phyloP scores from a whole-genome alignment of 1,139 yeast genomes.

The Kurtzmaniella natalensis region DNA sequence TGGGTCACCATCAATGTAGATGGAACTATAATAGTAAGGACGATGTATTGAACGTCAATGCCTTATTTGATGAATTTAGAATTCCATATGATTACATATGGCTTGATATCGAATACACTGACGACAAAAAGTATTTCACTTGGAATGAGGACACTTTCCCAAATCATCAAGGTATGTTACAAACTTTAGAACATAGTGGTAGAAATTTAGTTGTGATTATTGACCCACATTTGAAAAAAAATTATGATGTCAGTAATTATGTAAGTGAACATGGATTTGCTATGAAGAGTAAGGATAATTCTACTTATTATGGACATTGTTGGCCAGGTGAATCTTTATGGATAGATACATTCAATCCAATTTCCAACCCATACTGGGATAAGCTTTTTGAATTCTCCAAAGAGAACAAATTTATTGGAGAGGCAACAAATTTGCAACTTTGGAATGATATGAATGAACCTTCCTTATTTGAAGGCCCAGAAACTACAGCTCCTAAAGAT shows the following conservation, averaged over 20 bases:
- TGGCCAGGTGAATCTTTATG: slow-evolving; percentile 98
- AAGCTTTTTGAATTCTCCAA: slow-evolving; percentile 19
- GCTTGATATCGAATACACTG: slow-evolving; percentile 93
- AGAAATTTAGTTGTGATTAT: slow-evolving; percentile 80
- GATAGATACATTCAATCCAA: slow-evolving; percentile 80
- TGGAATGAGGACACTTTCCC: slow-evolving; percentile 81
- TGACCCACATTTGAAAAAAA: slow-evolving; percentile 85
- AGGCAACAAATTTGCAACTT: slow-evolving; percentile 58
- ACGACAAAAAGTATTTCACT: slow-evolving; percentile 80
- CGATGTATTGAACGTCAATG: slow-evolving; percentile 70
- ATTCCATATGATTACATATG: slow-evolving; percentile 93
- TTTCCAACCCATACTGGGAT: slow-evolving; percentile 60
- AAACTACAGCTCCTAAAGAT: slow-evolving; percentile 83
- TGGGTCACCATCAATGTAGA: slow-evolving; percentile 94
- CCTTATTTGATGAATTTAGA: slow-evolving; percentile 63
- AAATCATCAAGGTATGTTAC: slow-evolving; percentile 64
- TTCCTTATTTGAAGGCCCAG: slow-evolving; percentile 91
- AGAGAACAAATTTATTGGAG: slow-evolving; percentile 43
- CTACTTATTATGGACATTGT: slow-evolving; percentile 76
- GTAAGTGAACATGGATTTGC: slow-evolving; percentile 34
- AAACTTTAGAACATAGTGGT: slow-evolving; percentile 62
- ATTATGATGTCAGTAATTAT: slow-evolving; percentile 59
- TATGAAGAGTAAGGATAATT: slow-evolving; percentile 35
- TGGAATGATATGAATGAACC: slow-evolving; percentile 99
- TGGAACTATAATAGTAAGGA: slow-evolving; percentile 93